Evolutionary conservation across 495 filamentous ascomycete species (phyloP), one percentile per base, ranked within the genome.

Genomic region (Pyronema domesticum): DNA sequence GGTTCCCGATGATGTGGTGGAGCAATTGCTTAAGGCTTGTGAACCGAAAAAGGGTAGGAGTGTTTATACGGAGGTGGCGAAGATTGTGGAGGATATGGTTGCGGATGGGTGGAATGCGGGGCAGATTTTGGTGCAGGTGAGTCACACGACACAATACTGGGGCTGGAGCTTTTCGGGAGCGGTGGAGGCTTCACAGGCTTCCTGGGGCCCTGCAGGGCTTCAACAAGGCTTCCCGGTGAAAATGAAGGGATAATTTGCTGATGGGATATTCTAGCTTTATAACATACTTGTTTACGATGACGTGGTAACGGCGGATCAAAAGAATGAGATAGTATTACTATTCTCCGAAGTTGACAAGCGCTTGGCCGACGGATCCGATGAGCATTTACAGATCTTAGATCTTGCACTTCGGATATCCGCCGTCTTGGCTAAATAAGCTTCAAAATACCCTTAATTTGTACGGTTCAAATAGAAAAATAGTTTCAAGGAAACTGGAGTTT

Each of bases 71-170:
- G 74, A 77, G 37, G 74, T 99, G 9, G 76, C 85, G 0, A 81
- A 77, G 60, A 79, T 83, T 15, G 80, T 96, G 6, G 82, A 83
- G 61, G 82, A 93, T 65, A 79, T 96, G 73, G 82, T 95, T 55
- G 89, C 91, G 11, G 91, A 99, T 70, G 91, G 91, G 18, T 99
- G 91, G 93, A 94, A 86, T 70, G 91, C 89, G n/a, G 80, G 81
- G 14, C 91, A 96, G 70, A 73, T 93, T 15, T 72, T 95, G 45
- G 66, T 74, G 6, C 88, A 88, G 75, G 82, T 85, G 67, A 67
- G 71, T 43, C 15, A 14, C 43, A 30, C 34, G 19, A 34, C 5
- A 30, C 23, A 30, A 30, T 5, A 30, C 23, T 30, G 23, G 23
- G 23, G 5, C 49, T 43, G 11, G 11, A n/a, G 39, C 6, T 43